phyloP scores from a whole-genome alignment of 768 basidiomycete genomes.

The Dioszegia aurantiaca region DNA sequence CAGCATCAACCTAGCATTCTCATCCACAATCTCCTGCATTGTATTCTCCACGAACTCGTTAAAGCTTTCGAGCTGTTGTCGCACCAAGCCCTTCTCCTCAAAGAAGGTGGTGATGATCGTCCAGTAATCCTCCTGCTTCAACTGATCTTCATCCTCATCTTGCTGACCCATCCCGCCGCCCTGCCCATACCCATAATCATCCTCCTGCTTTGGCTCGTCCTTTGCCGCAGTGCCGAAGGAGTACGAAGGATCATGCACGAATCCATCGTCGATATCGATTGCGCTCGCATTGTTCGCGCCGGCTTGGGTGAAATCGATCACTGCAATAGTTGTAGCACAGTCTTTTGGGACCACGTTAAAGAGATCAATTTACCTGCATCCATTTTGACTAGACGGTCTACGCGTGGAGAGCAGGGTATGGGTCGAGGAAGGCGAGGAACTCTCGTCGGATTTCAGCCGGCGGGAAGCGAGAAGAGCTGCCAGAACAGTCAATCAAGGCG shows the following conservation, averaged over 20 bases:
- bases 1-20: slow-evolving; percentile 88
- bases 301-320: slow-evolving; percentile 15
- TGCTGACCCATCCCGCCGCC: slow-evolving; percentile 15
- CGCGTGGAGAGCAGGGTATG: background rate
- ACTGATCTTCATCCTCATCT: slow-evolving; percentile 25
- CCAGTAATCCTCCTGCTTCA: slow-evolving; percentile 51
- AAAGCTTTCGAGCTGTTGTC: slow-evolving; percentile 96
- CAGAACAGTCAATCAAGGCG: slow-evolving; percentile 19
- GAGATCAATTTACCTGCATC: slow-evolving; percentile 40
- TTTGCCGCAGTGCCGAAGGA: slow-evolving; percentile 18
- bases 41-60: slow-evolving; percentile 99
- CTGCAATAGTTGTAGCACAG: slow-evolving; percentile 27
- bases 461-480: background rate
- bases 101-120: slow-evolving; percentile 93
- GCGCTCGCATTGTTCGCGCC: background rate
- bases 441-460: background rate
- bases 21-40: slow-evolving; percentile 98
- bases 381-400: slow-evolving; percentile 22
- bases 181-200: slow-evolving; percentile 13
- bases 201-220: slow-evolving; percentile 12
- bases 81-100: slow-evolving; percentile 92
- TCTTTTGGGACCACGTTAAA: background rate
- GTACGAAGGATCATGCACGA: slow-evolving; percentile 24
- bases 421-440: too few relatives aligned
- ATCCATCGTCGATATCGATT: slow-evolving; percentile 25